A percentile compares a stretch with the other conserved stretches of the same genome.
phyloP scores from a whole-genome alignment of 2,329 filamentous ascomycete species.

The Lachnellula willkommii region DNA sequence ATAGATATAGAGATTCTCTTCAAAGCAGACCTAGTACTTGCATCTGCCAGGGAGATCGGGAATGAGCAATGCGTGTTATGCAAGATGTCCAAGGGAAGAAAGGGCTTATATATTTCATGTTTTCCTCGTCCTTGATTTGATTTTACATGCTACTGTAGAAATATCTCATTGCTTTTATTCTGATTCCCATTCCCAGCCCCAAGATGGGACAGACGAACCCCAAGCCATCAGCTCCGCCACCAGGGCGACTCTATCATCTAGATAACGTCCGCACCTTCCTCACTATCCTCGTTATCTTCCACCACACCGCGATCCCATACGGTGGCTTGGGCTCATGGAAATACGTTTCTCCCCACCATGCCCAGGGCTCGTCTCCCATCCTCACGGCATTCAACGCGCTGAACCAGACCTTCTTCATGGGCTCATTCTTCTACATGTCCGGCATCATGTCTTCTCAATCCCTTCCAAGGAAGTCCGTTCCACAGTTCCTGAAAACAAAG shows the following conservation, averaged over 20 bases:
- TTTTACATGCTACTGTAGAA: not conserved
- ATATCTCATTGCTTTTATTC: too few species aligned
- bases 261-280: conserved; percentile 8
- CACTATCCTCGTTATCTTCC: conserved; percentile 8
- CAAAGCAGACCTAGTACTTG: too few species aligned
- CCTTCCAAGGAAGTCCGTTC: conserved; percentile 1
- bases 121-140: not conserved
- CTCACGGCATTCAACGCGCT: conserved; percentile 9
- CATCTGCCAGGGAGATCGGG: not conserved
- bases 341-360: conserved; percentile 3
- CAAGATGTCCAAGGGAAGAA: not conserved
- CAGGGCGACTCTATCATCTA: not conserved
- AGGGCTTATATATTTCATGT: too few species aligned
- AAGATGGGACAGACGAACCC: not conserved
- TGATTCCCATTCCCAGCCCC: not conserved
- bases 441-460: conserved; percentile 3
- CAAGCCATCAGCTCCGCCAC: not conserved
- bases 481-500: conserved; percentile 4
- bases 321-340: conserved; percentile 6
- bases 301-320: conserved; percentile 7
- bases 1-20: too few species aligned
- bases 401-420: conserved; percentile 12
- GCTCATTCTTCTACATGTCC: conserved; percentile 9
- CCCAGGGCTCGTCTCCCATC: not conserved
- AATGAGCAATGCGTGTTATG: not conserved